phyloP scores from a whole-genome alignment of 2,329 filamentous ascomycete genomes.

The Apiospora koreana region DNA sequence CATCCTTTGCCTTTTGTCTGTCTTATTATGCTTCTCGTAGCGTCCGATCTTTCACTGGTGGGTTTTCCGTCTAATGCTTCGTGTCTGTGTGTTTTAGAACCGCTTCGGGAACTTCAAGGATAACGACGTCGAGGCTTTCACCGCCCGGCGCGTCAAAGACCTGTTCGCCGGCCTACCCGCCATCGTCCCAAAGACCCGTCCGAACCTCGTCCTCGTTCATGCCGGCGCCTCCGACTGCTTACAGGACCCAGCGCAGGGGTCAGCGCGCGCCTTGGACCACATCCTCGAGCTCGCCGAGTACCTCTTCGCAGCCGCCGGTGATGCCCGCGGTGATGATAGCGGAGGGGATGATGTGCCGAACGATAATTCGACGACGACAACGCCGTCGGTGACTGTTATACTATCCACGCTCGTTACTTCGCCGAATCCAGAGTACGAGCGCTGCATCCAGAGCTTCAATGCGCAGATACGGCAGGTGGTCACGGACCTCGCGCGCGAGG shows the following conservation, averaged over 20 bases:
- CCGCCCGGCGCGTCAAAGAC: slow-evolving; percentile 27
- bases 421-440: slow-evolving; percentile 23
- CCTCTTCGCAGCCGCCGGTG: slow-evolving; percentile 23
- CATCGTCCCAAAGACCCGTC: slow-evolving; percentile 26
- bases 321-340: too few species aligned
- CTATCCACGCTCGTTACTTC: slow-evolving; percentile 30
- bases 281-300: slow-evolving; percentile 28
- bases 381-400: slow-evolving; percentile 19
- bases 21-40: neutral
- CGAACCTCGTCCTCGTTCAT: slow-evolving; percentile 30
- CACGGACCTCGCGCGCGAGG: slow-evolving; percentile 23
- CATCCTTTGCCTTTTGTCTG: neutral
- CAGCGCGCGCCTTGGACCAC: slow-evolving; percentile 24
- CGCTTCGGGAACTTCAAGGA: slow-evolving; percentile 28
- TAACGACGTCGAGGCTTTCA: slow-evolving; percentile 31
- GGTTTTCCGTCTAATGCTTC: neutral
- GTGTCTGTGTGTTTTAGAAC: slow-evolving; percentile 13
- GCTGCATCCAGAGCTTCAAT: slow-evolving; percentile 30
- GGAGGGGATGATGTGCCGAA: neutral
- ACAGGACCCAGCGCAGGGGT: slow-evolving; percentile 26
- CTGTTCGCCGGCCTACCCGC: slow-evolving; percentile 25
- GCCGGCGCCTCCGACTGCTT: slow-evolving; percentile 32
- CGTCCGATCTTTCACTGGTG: neutral
- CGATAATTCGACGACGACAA: neutral
- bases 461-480: slow-evolving; percentile 32